These are phyloP conservation scores for Herpetospermum pedunculosum DNA, from an alignment of 306 rosid genomes.

Conservation along the genomic window DNA sequence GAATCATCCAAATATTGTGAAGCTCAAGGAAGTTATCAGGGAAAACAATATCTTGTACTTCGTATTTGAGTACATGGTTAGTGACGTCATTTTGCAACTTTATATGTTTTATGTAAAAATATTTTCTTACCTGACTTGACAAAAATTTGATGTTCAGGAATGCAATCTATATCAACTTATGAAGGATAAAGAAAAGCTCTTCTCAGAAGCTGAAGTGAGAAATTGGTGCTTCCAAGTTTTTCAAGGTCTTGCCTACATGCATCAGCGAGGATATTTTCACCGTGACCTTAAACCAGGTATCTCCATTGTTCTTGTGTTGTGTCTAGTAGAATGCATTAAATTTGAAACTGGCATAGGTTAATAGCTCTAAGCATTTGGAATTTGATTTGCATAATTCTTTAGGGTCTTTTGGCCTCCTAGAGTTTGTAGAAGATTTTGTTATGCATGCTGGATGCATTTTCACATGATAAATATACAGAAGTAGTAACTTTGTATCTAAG, in stretches of 20 bases:
- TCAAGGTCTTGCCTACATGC: constrained; percentile 97
- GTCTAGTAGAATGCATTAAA: background rate
- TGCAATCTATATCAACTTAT: constrained; percentile 88
- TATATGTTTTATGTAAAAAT: background rate
- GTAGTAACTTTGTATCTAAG: too few species aligned
- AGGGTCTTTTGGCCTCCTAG: background rate
- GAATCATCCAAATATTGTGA: constrained; percentile 92
- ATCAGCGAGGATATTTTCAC: constrained; percentile 97
- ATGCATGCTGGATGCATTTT: background rate
- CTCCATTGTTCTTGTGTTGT: background rate
- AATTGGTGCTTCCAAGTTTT: constrained; percentile 98
- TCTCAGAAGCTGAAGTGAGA: constrained; percentile 70
- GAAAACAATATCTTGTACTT: constrained; percentile 79
- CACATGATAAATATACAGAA: background rate
- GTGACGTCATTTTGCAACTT: constrained; percentile 11
- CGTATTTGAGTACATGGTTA: constrained; percentile 92
- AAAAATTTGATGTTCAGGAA: constrained; percentile 30
- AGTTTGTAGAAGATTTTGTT: background rate
- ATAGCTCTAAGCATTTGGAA: background rate
- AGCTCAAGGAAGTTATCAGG: constrained; percentile 90
- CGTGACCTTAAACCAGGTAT: constrained; percentile 98
- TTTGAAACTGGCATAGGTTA: background rate
- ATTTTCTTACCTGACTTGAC: background rate
- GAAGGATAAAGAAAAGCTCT: constrained; percentile 75
- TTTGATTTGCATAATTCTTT: background rate